A percentile compares a stretch with the other conserved stretches of the same genome.
These are phyloP conservation scores for Bolboschoenoplectus hybrid DNA, from an alignment of 202 grass and related monocot genomes.

Conservation along the genomic window DNA sequence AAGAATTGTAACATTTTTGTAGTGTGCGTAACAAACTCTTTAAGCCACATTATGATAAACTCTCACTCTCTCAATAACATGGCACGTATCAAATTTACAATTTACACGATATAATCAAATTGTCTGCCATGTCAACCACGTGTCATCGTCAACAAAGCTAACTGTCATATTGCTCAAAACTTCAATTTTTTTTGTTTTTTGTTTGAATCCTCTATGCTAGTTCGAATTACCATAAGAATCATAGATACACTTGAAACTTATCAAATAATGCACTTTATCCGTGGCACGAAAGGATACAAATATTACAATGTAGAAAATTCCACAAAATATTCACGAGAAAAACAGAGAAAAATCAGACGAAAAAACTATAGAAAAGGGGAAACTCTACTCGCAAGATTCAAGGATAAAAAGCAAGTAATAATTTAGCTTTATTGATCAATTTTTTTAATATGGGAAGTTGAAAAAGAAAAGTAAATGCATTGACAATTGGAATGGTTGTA, in stretches of 20 bases:
- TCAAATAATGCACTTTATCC: too few relatives aligned
- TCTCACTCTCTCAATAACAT: not conserved
- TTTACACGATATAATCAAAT: not conserved
- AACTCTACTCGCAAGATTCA: not conserved
- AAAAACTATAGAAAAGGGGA: not conserved
- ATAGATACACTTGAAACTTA: too few relatives aligned
- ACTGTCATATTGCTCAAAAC: not conserved
- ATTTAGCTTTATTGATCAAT: not conserved
- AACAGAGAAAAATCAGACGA: not conserved
- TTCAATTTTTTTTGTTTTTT: not conserved
- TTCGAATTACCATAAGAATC: not conserved
- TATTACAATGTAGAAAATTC: not conserved
- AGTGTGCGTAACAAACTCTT: not conserved
- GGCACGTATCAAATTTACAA: not conserved
- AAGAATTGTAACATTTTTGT: not conserved
- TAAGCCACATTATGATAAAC: not conserved
- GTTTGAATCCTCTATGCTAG: not conserved
- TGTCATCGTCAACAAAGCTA: not conserved
- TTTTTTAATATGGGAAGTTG: too few relatives aligned
- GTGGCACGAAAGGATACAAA: not conserved
- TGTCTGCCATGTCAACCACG: not conserved
- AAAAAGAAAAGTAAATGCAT: too few relatives aligned
- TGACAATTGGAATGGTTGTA: too few relatives aligned
- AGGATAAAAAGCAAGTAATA: not conserved
- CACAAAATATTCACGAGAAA: not conserved